These are phyloP conservation scores for Hortaea werneckii DNA, from an alignment of 2,329 filamentous ascomycete species.

Conservation along the genomic window DNA sequence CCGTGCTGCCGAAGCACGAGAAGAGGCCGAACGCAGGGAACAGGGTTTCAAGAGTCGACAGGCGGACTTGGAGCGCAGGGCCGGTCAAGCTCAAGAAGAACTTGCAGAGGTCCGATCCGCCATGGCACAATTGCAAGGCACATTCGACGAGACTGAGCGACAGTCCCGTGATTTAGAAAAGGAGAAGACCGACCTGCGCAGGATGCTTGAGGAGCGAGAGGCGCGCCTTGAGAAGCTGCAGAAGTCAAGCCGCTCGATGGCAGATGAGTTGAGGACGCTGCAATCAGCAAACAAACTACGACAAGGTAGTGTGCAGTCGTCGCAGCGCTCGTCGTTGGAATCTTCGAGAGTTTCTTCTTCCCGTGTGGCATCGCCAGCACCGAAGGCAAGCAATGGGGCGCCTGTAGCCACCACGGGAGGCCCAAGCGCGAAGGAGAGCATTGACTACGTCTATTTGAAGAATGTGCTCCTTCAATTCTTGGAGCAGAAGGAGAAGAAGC, in stretches of 20 bases:
- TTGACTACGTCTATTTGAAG: conserved; percentile 64
- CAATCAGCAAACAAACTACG: conserved; percentile 27
- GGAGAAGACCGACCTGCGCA: conserved; percentile 65
- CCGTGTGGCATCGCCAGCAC: conserved; percentile 35
- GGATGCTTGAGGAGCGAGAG: conserved; percentile 67
- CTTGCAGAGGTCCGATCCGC: conserved; percentile 64
- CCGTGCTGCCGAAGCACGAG: conserved; percentile 60
- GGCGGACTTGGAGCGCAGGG: conserved; percentile 64
- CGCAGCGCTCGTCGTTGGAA: conserved; percentile 53
- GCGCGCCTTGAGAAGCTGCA: conserved; percentile 68
- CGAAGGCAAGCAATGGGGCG: conserved; percentile 31
- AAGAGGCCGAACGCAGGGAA: conserved; percentile 65
- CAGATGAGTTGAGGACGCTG: conserved; percentile 46
- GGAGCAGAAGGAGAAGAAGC: conserved; percentile 67
- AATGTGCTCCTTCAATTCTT: conserved; percentile 73
- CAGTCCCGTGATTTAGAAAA: conserved; percentile 76
- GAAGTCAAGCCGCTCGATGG: conserved; percentile 53
- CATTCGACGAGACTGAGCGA: conserved; percentile 78
- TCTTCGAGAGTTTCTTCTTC: conserved; percentile 42
- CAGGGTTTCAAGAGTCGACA: conserved; percentile 63
- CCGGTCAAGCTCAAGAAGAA: conserved; percentile 61
- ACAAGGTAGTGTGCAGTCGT: conserved; percentile 40
- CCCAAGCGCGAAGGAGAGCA: conserved; percentile 8
- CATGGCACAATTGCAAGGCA: conserved; percentile 65
- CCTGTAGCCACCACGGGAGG: conserved; percentile 17